These are phyloP conservation scores for Rubus parviflorus DNA, from an alignment of 306 rosid species.

Conservation along the genomic window DNA sequence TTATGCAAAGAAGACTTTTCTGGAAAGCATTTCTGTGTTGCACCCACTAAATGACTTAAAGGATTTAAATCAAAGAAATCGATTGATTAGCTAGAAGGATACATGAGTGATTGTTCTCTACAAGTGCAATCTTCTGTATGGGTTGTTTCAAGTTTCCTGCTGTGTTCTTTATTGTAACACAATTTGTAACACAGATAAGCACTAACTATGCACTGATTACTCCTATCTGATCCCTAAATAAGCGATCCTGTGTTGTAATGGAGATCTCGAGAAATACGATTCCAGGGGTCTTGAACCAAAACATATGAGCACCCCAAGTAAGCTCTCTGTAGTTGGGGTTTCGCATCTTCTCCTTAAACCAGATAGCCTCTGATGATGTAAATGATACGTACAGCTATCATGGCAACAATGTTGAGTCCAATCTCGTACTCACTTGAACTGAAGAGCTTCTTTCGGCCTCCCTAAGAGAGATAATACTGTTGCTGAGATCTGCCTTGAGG, in stretches of 20 bases:
- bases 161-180: neutral
- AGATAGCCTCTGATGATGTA: constrained; percentile 9
- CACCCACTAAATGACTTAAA: neutral
- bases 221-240: constrained; percentile 11
- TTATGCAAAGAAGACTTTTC: neutral
- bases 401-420: constrained; percentile 14
- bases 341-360: neutral
- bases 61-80: constrained; percentile 2
- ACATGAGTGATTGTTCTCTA: neutral
- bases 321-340: constrained; percentile 8
- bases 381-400: constrained; percentile 24
- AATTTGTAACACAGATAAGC: neutral
- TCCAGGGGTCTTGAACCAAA: neutral
- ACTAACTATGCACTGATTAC: neutral
- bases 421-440: constrained; percentile 37
- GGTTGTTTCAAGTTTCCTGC: neutral
- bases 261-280: constrained; percentile 9
- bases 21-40: constrained; percentile 1
- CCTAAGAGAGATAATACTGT: constrained; percentile 69
- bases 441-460: constrained; percentile 70
- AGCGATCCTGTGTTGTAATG: neutral
- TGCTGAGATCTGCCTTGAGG: constrained; percentile 72
- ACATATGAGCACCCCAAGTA: constrained; percentile 1
- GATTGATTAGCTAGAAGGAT: neutral
- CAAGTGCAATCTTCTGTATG: neutral